Evolutionary conservation across 2,329 filamentous ascomycete species (phyloP), one percentile per base, ranked within the genome.

Genomic region (Colletotrichum caudatum): DNA sequence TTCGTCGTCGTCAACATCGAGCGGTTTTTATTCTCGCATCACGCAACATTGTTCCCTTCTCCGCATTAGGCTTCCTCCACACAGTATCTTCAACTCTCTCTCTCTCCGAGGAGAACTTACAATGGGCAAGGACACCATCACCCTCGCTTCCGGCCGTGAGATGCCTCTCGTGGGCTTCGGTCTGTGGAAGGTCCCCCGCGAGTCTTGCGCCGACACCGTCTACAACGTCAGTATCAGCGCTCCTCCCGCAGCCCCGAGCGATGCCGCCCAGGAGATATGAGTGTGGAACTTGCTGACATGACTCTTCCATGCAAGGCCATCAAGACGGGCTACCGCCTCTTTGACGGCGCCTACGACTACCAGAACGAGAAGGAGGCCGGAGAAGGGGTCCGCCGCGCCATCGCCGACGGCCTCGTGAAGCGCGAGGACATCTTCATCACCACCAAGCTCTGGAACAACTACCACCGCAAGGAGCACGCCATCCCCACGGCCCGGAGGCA

Each of bases 401-500:
- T 88, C 75, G 77, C 78, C 9, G 85, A 90, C 73, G 88, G 88
- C 41, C 86, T 91, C 58, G 85, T 93, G 14, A 90, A 91, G 86
- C 89, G 94, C 73, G 89, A 92, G 79, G 93, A 97, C 66, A 83
- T 97, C 73, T 97, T 96, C 82, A 89, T 97, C 71, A 93, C 93
- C 67, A 94, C 91, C 77, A 97, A 97, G 87, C 88, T 95, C 51
- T 97, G 94, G 93, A 92, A 91, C 78, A 94, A 92, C 63, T 95
- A 93, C 84, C 91, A 92, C 77, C 84, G 87, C 73, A 87, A 86
- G 0, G 85, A 90, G 76, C 88, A 90, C 76, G 91, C 93, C 20
- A 83, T 87, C 71, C 82, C 86, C 74, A 90, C 90, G 73, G 86
- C 90, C 59, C 84, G 87, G 73, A 85, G 88, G 51, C 90, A 90